Base-by-base conservation (phyloP, 1,284 basidiomycete genomes). In the Moesziomyces antarcticus region DNA sequence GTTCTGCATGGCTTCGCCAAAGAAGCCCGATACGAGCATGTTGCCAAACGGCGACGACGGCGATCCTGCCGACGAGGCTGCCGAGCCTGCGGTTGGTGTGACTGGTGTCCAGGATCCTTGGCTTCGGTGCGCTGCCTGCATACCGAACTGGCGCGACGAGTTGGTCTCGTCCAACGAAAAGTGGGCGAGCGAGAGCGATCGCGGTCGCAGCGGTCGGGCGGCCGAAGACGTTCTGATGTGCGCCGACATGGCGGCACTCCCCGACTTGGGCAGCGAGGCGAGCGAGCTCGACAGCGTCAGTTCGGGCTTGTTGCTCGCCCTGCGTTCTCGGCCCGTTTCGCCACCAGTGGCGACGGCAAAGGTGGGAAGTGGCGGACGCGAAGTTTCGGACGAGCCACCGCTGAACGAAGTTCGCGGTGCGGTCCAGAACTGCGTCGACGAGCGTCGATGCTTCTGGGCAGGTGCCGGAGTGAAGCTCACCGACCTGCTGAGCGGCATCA, bases 371-470 rank as follows among this genome's bases (percentile, higher is more conserved):
- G 59, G 43, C n/a, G 63, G 56, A 0, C 57, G 57, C 24, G 41
- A 8, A 1, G 49, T 25, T 5, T 67, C 55, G 24, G 33, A 30
- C 10, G 56, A 35, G 4, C 21, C 25, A 20, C 43, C 47, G 42
- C 58, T 55, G 56, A 58, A 59, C 3, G 69, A 62, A 6, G 56
- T 54, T 6, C 66, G 57, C 20, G 71, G 62, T 11, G 66, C 27
- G 11, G 71, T 74, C 65, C 71, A 69, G 43, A 66, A 74, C 37
- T 69, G 65, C 18, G 61, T 73, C 30, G 65, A 69, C 3, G 65
- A 53, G 33, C 71, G 59, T 24, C 71, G 61, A 45, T 74, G 66
- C 33, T 65, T 58, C 45, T 62, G 69, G 4, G 49, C 53, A 11
- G 63, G 69, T n/a, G 59, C 47, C 3, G 69, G 52, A 2, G 62